phyloP scores from a whole-genome alignment of 2,329 filamentous ascomycete genomes.

The Chaetothyriales sp. region DNA sequence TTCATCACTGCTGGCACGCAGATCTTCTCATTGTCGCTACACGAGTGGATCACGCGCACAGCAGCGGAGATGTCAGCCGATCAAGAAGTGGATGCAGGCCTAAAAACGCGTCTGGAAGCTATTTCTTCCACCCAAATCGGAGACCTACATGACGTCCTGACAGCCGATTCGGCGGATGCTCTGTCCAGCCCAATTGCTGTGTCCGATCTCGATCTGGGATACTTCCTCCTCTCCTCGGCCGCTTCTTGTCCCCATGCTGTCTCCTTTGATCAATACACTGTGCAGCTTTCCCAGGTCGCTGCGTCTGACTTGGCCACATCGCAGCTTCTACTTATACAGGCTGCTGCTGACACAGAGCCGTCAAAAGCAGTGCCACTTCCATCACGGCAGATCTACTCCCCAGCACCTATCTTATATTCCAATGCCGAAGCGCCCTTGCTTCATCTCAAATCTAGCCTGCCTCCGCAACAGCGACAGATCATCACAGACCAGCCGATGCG shows the following conservation, averaged over 20 bases:
- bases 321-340: conserved; percentile 1
- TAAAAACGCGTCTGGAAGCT: conserved; percentile 42
- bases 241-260: conserved; percentile 38
- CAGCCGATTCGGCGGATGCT: neutral
- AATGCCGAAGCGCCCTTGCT: conserved; percentile 11
- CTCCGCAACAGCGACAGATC: conserved; percentile 29
- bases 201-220: conserved; percentile 43
- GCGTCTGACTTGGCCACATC: neutral
- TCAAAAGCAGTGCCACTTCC: conserved; percentile 14
- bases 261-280: conserved; percentile 33
- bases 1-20: conserved; percentile 44
- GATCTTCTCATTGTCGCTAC: conserved; percentile 42
- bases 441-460: conserved; percentile 20
- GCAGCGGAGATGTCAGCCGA: conserved; percentile 38
- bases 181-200: neutral
- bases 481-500: conserved; percentile 33
- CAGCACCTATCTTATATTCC: conserved; percentile 13
- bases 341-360: conserved; percentile 1
- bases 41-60: conserved; percentile 42
- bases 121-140: conserved; percentile 40
- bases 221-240: conserved; percentile 40
- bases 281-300: neutral
- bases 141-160: conserved; percentile 35
- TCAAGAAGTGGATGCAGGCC: conserved; percentile 33
- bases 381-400: conserved; percentile 27